Percentiles rank a stretch among this genome's conserved stretches.
Conservation (phyloP, 192 early-diverging fungal genomes). For the Rhizophagus sp. region DNA sequence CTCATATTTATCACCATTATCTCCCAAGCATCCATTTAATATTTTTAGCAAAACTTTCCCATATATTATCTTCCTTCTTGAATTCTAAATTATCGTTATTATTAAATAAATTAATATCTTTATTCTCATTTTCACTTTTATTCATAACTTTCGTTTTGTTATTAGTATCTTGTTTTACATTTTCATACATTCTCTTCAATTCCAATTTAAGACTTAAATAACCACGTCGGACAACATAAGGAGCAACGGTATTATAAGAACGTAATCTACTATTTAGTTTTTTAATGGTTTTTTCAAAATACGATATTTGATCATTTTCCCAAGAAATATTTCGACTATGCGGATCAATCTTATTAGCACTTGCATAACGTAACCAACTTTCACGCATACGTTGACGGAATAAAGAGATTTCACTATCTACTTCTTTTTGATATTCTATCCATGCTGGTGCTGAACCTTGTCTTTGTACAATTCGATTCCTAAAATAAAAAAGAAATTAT, state of each 20-base stretch:
- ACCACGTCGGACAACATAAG: conserved; percentile 22
- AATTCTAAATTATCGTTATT: not conserved
- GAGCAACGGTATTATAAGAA: conserved; percentile 37
- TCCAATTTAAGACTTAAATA: conserved; percentile 28
- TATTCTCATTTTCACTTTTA: not conserved
- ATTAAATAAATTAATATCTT: not conserved
- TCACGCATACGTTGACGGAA: conserved; percentile 19
- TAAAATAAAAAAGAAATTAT: conserved; percentile 3
- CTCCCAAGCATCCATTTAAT: conserved; percentile 4
- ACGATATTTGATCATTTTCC: conserved; percentile 8
- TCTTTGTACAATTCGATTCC: conserved; percentile 36
- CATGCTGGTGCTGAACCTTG: conserved; percentile 36
- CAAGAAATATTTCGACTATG: not conserved
- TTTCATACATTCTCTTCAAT: conserved; percentile 5
- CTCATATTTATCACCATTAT: not conserved
- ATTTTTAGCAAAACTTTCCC: not conserved
- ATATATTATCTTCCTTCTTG: not conserved
- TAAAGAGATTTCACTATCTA: conserved; percentile 23
- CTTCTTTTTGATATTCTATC: conserved; percentile 33
- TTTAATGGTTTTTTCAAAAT: conserved; percentile 23
- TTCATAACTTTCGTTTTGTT: not conserved
- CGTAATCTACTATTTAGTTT: conserved; percentile 28
- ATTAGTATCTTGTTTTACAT: conserved; percentile 1
- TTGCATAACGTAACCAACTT: conserved; percentile 5
- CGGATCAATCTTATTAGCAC: not conserved